These are phyloP conservation scores for Lentinula edodes DNA, from an alignment of 768 basidiomycete genomes.

Conservation along the genomic window DNA sequence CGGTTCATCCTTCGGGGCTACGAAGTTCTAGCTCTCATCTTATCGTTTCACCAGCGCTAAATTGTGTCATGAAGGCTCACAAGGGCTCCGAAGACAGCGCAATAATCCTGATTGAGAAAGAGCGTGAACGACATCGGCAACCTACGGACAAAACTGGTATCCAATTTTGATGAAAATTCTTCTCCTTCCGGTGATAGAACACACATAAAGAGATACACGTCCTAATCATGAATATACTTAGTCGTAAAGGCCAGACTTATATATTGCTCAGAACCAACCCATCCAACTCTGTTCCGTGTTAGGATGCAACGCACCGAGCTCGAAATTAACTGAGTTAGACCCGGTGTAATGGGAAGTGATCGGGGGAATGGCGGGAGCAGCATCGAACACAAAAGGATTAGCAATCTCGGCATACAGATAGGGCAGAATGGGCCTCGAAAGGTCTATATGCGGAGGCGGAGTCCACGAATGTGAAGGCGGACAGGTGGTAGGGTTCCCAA, in stretches of 20 bases:
- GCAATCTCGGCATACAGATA: slow-evolving; percentile 27
- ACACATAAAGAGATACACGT: background rate
- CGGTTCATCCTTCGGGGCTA: background rate
- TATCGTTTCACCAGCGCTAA: background rate
- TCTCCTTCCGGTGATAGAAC: background rate
- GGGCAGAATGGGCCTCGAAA: slow-evolving; percentile 33
- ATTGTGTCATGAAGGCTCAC: background rate
- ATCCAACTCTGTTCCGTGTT: slow-evolving; percentile 39
- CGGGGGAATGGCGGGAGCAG: slow-evolving; percentile 22
- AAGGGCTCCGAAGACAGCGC: background rate
- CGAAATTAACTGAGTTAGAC: slow-evolving; percentile 42
- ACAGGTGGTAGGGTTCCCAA: slow-evolving; percentile 18
- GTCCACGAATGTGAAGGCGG: slow-evolving; percentile 43
- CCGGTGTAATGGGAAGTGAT: slow-evolving; percentile 33
- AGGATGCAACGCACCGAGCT: slow-evolving; percentile 40
- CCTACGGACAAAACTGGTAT: background rate
- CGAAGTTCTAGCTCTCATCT: background rate
- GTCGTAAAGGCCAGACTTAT: background rate
- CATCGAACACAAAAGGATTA: slow-evolving; percentile 13
- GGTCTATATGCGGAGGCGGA: slow-evolving; percentile 27
- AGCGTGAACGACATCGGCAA: background rate
- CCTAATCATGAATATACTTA: background rate
- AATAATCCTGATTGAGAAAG: background rate
- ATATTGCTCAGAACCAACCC: slow-evolving; percentile 34
- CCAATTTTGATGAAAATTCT: background rate